Base-by-base conservation (phyloP, 2,329 filamentous ascomycete species). In the Lasiodiplodia hormozganensis region DNA sequence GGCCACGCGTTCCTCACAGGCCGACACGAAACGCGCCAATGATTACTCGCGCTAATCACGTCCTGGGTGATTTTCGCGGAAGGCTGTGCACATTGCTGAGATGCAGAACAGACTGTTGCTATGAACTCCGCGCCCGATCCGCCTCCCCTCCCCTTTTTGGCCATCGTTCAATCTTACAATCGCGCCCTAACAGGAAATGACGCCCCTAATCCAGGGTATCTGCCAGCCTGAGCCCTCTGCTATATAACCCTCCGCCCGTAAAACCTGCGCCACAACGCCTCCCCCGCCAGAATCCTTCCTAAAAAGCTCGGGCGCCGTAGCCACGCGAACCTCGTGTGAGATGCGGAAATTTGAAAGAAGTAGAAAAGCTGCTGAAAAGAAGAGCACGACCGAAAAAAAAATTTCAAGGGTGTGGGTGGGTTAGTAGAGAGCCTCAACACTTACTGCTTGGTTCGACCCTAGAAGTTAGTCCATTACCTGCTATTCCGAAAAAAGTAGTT, bases 41-140 rank as follows among this genome's bases (percentile, higher is more conserved):
- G 58, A 62, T 62, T 62, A 62, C 58, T n/a, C 58, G 40, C 58
- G 58, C 58, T 62, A 62, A 62, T 62, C 58, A 62, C 40, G 58
- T 62, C 58, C 58, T 62, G 58, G 31, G 28, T 62, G 58, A 62
- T 62, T 62, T 62, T 62, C 58, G 40, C 58, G 58, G 58, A 62
- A 49, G 58, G 58, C 58, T 62, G 58, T 62, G 58, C 58, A 49
- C 38, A 62, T 62, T 62, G 47, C 58, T 62, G 58, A 47, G 36
- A 38, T 23, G 23, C 38, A 12, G 43, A 18, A 23, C 23, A n/a
- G 14, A 21, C 23, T n/a, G 16, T 34, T 62, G 40, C 58, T 62
- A 62, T 62, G 47, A 49, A 36, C 18, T 51, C 11, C 25, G 40
- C 58, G 58, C 58, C 58, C 58, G 47, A 62, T 62, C 40, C 31